Conservation (phyloP, 2,329 filamentous ascomycete species). For the Diaporthe amygdali region DNA sequence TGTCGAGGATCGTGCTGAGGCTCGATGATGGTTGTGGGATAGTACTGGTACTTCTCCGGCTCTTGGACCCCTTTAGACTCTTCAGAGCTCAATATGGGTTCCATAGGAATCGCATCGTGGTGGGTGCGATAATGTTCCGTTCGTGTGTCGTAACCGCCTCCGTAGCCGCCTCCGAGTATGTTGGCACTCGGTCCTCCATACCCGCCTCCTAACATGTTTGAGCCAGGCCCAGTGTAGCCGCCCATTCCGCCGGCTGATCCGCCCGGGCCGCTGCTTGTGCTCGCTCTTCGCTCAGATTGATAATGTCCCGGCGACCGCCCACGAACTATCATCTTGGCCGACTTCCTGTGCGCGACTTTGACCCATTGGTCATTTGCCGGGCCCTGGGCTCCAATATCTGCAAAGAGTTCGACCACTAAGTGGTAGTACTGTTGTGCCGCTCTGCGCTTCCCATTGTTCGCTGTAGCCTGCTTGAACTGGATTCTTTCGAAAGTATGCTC, state of each 20-base stretch:
- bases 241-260: conserved; percentile 69
- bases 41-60: conserved; percentile 61
- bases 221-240: conserved; percentile 42
- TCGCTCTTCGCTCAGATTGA: conserved; percentile 71
- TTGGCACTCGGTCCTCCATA: conserved; percentile 42
- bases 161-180: conserved; percentile 46
- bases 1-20: conserved; percentile 46
- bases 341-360: conserved; percentile 74
- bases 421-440: conserved; percentile 94
- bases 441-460: conserved; percentile 90
- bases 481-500: conserved; percentile 82
- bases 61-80: conserved; percentile 56
- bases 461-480: conserved; percentile 92
- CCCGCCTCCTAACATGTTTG: conserved; percentile 44
- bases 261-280: conserved; percentile 69
- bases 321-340: conserved; percentile 85
- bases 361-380: conserved; percentile 60
- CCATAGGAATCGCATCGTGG: conserved; percentile 55
- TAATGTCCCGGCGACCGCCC: conserved; percentile 84
- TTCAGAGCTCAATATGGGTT: conserved; percentile 56
- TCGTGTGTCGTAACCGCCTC: conserved; percentile 45
- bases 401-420: conserved; percentile 84
- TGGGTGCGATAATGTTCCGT: conserved; percentile 48
- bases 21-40: conserved; percentile 56
- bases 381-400: conserved; percentile 61